Percentiles rank a stretch among this genome's conserved stretches.
These are phyloP conservation scores for Chrysoporthe cubensis DNA, from an alignment of 2,329 filamentous ascomycete genomes.

Conservation along the genomic window DNA sequence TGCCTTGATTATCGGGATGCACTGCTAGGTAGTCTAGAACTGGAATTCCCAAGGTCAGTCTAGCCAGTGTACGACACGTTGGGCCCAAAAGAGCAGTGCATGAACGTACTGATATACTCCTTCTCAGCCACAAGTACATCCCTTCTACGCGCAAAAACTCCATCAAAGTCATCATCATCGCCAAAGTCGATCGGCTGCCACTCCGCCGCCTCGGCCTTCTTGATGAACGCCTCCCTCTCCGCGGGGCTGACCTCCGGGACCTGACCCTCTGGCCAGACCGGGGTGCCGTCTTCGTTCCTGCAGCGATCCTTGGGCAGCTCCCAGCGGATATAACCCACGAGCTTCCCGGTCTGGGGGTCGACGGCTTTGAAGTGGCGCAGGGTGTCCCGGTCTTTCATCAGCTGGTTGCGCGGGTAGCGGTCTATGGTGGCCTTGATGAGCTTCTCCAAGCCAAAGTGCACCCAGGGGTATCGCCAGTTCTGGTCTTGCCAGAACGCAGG, in stretches of 20 bases:
- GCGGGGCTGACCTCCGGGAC: constrained; percentile 26
- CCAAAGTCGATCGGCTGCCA: constrained; percentile 23
- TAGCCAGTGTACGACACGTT: neutral
- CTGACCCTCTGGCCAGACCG: constrained; percentile 30
- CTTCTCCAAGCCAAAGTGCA: constrained; percentile 10
- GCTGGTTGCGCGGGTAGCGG: constrained; percentile 25
- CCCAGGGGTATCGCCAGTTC: constrained; percentile 30
- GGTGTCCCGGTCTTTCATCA: constrained; percentile 28
- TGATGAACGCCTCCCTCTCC: constrained; percentile 25
- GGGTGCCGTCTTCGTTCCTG: constrained; percentile 5
- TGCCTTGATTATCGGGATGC: constrained; percentile 32
- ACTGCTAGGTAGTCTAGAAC: constrained; percentile 36
- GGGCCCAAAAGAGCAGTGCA: neutral
- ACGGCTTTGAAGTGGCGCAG: constrained; percentile 33
- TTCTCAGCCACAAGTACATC: constrained; percentile 21
- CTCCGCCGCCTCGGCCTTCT: constrained; percentile 25
- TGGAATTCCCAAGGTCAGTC: constrained; percentile 12
- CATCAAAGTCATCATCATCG: constrained; percentile 26
- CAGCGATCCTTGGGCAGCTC: constrained; percentile 20
- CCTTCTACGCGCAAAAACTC: constrained; percentile 20
- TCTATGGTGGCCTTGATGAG: constrained; percentile 18
- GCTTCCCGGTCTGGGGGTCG: constrained; percentile 29
- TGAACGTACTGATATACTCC: constrained; percentile 28
- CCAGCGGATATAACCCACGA: constrained; percentile 34
- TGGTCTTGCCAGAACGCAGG: constrained; percentile 32